Base-by-base conservation (phyloP, 148 eudicot genomes). In the Beta vulgaris region DNA sequence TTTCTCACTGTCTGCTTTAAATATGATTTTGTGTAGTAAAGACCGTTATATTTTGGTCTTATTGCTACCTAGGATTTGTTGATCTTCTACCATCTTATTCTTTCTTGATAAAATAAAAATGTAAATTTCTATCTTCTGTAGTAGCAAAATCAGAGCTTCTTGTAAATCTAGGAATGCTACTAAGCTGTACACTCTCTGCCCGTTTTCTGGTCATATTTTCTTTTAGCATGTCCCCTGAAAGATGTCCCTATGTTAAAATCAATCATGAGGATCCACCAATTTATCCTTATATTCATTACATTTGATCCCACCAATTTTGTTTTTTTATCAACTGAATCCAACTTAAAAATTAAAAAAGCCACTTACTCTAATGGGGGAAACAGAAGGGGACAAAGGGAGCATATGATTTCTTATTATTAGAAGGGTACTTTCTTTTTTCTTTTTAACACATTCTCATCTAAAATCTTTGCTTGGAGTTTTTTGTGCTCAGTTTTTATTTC, bases 1-100 rank as follows among this genome's bases (percentile, higher is more conserved):
- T 51, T 78, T 64, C 1, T n/a, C 42, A 51, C n/a, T 78, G 28
- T 26, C 49, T 79, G 81, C 43, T 74, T 7, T 18, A 34, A 51
- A 29, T 39, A 28, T 44, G 18, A 11, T 70, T 8, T 4, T 16
- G 21, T 48, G 44, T 39, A 55, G 39, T 53, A 16, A 5, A 25
- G n/a, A n/a, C n/a, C n/a, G 21, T 21, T 2, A 0, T 9, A 19
- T 23, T 46, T 35, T 44, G 55, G 51, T 6, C n/a, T 42, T 54
- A 21, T 43, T 29, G 37, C 49, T 4, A 11, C 23, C 25, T 9
- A 51, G 57, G 57, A n/a, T n/a, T 7, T 51, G 65, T 43, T 57
- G 46, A 3, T 64, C 43, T 74, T 65, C 25, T 64, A 10, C 15
- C 48, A 19, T 36, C 7, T 2, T 4, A 16, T 1, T 19, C 10